phyloP scores from a whole-genome alignment of 805 yeast genomes.

The Candida dajiaensis region DNA sequence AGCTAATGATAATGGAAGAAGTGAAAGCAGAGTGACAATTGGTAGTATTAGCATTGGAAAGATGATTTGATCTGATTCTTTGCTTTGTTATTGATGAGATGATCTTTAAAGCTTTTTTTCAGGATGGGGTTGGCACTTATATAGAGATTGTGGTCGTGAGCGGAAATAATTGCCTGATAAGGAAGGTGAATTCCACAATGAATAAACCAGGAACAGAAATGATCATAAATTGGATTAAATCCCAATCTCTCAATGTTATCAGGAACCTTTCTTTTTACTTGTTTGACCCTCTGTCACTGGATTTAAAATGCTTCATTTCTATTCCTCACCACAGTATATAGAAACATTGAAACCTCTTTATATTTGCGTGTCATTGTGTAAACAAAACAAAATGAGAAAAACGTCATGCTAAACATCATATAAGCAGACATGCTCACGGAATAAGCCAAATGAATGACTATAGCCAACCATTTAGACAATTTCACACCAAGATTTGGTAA shows the following conservation, averaged over 20 bases:
- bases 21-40: constrained; percentile 1
- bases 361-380: constrained; percentile 2
- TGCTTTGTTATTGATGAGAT: neutral
- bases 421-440: constrained; percentile 1
- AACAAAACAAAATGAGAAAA: neutral
- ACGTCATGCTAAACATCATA: constrained; percentile 1
- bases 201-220: no score
- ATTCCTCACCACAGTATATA: neutral
- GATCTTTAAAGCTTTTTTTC: neutral
- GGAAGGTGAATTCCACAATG: neutral
- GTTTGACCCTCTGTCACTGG: no score
- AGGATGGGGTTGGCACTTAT: neutral
- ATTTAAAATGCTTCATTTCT: neutral
- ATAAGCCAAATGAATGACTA: neutral
- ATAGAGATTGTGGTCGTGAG: neutral
- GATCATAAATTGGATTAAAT: no score
- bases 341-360: neutral
- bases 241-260: no score
- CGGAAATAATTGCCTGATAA: neutral
- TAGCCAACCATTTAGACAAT: neutral
- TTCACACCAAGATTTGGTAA: neutral
- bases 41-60: neutral
- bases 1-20: neutral
- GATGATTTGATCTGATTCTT: neutral
- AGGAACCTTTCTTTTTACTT: no score